Evolutionary conservation across 805 yeast species (phyloP), one percentile per base, ranked within the genome.

Genomic region (Lachancea dasiensis): DNA sequence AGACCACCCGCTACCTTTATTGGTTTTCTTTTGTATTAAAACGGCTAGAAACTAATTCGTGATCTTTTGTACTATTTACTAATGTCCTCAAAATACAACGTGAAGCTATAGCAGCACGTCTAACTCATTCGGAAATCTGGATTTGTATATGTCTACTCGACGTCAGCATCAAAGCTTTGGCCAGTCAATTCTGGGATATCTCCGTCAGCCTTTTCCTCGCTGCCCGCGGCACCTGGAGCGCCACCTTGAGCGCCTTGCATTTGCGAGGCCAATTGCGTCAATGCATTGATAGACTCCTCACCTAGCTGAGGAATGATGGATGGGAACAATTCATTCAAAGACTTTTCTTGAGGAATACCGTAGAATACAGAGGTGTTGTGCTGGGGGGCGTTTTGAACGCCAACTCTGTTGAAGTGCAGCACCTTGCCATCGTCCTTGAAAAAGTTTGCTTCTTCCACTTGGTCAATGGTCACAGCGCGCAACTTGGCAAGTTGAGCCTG

Each of bases 351-450:
- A 49, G 95, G 85, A 68, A 81, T 79, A 67, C 98, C 98, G 67
- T 86, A 83, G 75, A 92, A 81, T 55, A 94, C 94, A 65, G 81
- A 85, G 50, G 95, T 83, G 79, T 90, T 89, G 75, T 81, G 73
- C 58, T 80, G 81, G 56, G 85, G 79, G 56, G 96, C 86, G 54
- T 85, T 85, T 73, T 90, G 97, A 49, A 89, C 92, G 70, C 92
- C 94, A 52, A 92, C 96, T 68, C 92, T 82, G 75, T 84, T 79
- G 77, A 92, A 86, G 73, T 90, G 96, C 68, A 90, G 72, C 49
- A 92, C 96, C 63, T 81, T 82, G 63, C 97, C 97, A 67, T 90
- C 96, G 49, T 86, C 95, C 68, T 75, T 83, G 84, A 92, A 89
- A 75, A 90, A 85, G 79, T 89, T 90, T 60, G 95, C 97, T 74